A percentile compares a stretch with the other conserved stretches of the same genome.
phyloP scores from a whole-genome alignment of 2,329 filamentous ascomycete genomes.

The Penicillium expansum region DNA sequence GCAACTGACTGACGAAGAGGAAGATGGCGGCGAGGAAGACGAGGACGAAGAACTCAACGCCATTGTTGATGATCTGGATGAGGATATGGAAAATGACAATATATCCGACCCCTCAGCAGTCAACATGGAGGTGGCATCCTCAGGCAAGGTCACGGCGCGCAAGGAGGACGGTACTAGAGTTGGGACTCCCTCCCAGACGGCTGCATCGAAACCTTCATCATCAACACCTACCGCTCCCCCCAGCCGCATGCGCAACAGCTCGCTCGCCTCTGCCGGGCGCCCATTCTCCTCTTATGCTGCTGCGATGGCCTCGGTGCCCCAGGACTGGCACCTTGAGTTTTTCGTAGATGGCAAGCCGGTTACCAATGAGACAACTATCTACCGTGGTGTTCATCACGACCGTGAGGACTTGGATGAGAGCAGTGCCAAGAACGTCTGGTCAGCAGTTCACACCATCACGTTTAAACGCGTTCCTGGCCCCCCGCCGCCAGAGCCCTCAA shows the following conservation, averaged over 20 bases:
- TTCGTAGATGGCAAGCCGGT: slow-evolving; percentile 80
- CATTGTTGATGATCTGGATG: slow-evolving; percentile 86
- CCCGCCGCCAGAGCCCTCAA: slow-evolving; percentile 68
- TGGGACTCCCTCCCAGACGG: slow-evolving; percentile 70
- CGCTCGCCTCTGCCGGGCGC: slow-evolving; percentile 55
- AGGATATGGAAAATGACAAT: slow-evolving; percentile 73
- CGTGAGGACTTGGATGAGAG: slow-evolving; percentile 62
- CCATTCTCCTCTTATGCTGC: slow-evolving; percentile 76
- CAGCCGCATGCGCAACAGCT: slow-evolving; percentile 29
- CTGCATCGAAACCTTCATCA: slow-evolving; percentile 45
- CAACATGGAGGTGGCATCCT: slow-evolving; percentile 82
- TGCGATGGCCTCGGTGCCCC: slow-evolving; percentile 73
- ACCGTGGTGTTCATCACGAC: slow-evolving; percentile 82
- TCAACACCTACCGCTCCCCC: slow-evolving; percentile 26
- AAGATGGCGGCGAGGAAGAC: slow-evolving; percentile 59
- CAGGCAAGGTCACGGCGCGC: slow-evolving; percentile 82
- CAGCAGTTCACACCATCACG: slow-evolving; percentile 83
- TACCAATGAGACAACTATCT: slow-evolving; percentile 90
- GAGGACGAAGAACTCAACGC: slow-evolving; percentile 67
- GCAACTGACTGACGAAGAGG: slow-evolving; percentile 66
- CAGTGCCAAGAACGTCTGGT: slow-evolving; percentile 78
- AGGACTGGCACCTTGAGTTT: slow-evolving; percentile 98
- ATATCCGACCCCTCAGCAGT: slow-evolving; percentile 81
- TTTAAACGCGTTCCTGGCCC: slow-evolving; percentile 84
- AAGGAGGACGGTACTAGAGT: slow-evolving; percentile 90